phyloP scores from a whole-genome alignment of 208 protist genomes.

The Trypanosoma scelopori region DNA sequence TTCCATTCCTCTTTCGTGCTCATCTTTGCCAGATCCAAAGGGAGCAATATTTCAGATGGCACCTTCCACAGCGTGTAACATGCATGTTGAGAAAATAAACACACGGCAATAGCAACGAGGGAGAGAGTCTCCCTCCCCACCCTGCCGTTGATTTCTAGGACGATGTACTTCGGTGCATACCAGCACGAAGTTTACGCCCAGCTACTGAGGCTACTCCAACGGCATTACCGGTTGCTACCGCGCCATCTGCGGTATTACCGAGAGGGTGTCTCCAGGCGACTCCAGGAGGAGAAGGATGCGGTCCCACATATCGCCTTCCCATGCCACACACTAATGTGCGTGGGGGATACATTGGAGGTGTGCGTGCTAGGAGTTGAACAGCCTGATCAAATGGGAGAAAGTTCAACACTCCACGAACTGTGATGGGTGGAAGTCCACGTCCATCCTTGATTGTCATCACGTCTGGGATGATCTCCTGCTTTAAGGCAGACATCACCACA shows the following conservation, averaged over 20 bases:
- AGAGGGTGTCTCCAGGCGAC: not conserved
- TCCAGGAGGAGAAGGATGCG: not conserved
- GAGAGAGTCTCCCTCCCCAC: too few relatives aligned
- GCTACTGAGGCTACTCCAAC: not conserved
- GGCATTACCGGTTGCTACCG: not conserved
- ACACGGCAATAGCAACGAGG: too few relatives aligned
- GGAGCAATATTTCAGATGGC: too few relatives aligned
- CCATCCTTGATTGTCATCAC: slow-evolving; percentile 62
- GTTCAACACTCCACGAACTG: slow-evolving; percentile 47
- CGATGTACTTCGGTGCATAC: not conserved
- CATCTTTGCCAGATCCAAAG: too few relatives aligned
- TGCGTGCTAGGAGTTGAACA: slow-evolving; percentile 56
- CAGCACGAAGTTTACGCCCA: not conserved
- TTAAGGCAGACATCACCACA: slow-evolving; percentile 45
- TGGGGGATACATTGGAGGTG: slow-evolving; percentile 52
- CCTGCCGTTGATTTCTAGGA: not conserved
- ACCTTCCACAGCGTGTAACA: too few relatives aligned
- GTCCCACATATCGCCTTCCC: not conserved
- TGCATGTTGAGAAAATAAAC: too few relatives aligned
- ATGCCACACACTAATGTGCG: slow-evolving; percentile 53
- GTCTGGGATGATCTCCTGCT: slow-evolving; percentile 50
- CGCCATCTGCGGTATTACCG: not conserved
- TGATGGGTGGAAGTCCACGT: slow-evolving; percentile 55
- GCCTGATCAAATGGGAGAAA: slow-evolving; percentile 61
- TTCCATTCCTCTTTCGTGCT: too few relatives aligned